Percentiles rank a stretch among this genome's conserved stretches.
These are phyloP conservation scores for Solanum pinnatisectum DNA, from an alignment of 257 asterid genomes.

Conservation along the genomic window DNA sequence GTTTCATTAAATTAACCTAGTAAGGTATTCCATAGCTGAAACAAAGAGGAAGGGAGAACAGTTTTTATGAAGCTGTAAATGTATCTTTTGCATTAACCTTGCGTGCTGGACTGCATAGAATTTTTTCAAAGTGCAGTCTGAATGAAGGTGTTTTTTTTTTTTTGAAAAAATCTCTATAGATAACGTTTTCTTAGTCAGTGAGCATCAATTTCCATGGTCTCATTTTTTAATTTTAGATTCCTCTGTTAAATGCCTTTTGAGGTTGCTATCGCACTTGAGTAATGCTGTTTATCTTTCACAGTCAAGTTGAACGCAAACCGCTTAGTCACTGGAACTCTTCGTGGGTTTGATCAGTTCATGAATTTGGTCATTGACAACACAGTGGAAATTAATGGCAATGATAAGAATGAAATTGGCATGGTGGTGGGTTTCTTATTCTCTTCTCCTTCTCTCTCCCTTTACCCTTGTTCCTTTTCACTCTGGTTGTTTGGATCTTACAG, in stretches of 20 bases:
- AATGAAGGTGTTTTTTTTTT: neutral
- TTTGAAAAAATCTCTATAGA: neutral
- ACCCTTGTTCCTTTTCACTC: neutral
- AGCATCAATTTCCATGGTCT: neutral
- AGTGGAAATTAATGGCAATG: constrained; percentile 81
- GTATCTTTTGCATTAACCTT: neutral
- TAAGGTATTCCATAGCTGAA: too few relatives aligned
- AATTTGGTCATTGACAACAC: constrained; percentile 77
- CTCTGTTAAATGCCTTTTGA: neutral
- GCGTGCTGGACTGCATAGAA: neutral
- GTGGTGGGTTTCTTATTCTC: constrained; percentile 45
- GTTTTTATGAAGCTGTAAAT: neutral
- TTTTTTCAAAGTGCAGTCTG: neutral
- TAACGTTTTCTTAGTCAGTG: neutral
- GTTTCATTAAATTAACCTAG: neutral
- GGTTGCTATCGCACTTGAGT: neutral
- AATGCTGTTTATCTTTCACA: constrained; percentile 4
- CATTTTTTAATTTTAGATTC: neutral
- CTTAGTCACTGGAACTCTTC: constrained; percentile 77
- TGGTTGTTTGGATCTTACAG: neutral
- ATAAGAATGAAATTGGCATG: constrained; percentile 86
- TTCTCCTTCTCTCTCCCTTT: neutral
- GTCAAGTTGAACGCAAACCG: constrained; percentile 88
- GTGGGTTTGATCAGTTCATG: constrained; percentile 89
- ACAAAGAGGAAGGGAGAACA: too few relatives aligned